Evolutionary conservation across 805 yeast genomes (phyloP).

Genomic region (Vanderwaltozyma polyspora): DNA sequence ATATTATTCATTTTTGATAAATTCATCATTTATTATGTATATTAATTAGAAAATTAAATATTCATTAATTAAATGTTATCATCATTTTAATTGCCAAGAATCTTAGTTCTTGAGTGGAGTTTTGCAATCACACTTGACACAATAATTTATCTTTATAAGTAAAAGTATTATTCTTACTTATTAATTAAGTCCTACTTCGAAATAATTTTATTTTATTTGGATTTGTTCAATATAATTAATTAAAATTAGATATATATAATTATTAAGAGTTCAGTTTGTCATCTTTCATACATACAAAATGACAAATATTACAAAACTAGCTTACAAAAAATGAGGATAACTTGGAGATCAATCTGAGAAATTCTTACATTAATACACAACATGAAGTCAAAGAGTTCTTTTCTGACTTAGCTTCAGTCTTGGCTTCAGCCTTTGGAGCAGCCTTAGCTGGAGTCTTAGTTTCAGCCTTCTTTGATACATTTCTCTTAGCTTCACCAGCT

Average conservation of each 20-base stretch:
- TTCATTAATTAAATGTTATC: not conserved
- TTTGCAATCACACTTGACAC: no score
- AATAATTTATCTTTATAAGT: no score
- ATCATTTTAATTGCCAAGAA: not conserved
- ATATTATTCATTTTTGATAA: not conserved
- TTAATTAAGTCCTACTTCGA: no score
- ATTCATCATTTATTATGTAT: not conserved
- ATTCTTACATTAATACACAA: constrained; percentile 28
- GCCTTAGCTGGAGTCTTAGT: constrained; percentile 2
- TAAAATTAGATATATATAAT: not conserved
- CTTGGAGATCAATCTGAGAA: no score
- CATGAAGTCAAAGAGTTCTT: constrained; percentile 16
- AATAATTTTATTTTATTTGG: no score
- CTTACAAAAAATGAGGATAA: no score
- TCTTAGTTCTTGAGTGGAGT: not conserved
- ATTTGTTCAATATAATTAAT: no score
- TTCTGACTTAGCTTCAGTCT: constrained; percentile 15
- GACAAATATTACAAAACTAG: no score
- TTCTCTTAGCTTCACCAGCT: not conserved
- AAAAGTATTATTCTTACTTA: no score
- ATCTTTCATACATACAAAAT: no score
- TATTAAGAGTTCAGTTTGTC: no score
- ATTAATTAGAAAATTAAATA: no score
- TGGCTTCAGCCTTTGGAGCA: constrained; percentile 6
- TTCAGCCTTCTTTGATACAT: not conserved